Evolutionary conservation across 2,329 filamentous ascomycete species (phyloP), one percentile per base, ranked within the genome.

Genomic region (Cercospora citrullina): DNA sequence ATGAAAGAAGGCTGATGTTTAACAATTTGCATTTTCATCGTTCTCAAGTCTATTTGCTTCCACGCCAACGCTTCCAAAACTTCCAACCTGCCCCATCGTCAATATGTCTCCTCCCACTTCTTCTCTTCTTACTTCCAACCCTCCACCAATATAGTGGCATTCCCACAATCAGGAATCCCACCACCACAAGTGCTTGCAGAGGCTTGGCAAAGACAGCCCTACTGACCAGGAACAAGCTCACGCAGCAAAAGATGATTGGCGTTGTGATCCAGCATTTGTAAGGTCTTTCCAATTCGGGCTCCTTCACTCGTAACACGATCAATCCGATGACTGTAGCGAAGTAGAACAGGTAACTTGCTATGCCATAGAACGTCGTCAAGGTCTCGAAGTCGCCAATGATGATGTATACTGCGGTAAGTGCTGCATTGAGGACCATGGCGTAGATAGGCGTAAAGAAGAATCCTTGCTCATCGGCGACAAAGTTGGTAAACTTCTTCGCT

Each of bases 201-300:
- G 95, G 95, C 80, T 97, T 90, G 14, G 93, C 91, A 77, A 99
- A 95, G 14, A 98, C 89, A 3, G 94, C 93, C 61, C 95, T 86
- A 76, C 89, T 94, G 51, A 99, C 86, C 72, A 99, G 80, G 77
- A 99, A 99, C 72, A 99, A 80, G 78, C 92, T 96, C 45, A 99
- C 95, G 77, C 95, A 99, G 85, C 95, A 99, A 79, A 99, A 99
- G 66, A 97, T 94, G 72, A 99, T 94, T 10, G 95, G 95, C 2
- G 95, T 99, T 0, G 90, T 91, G 76, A 99, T 97, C 95, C 94
- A 99, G 3, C 94, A 97, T 78, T 89, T 90, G 81, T 99, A 99
- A 0, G 95, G 94, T 28, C 95, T 84, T 79, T 97, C 93, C 57
- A 99, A 85, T 70, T 90, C 85, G 4, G 95, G 95, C 79, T 99